Percentiles rank a stretch among this genome's conserved stretches.
Conservation (phyloP, 192 early-diverging fungal species). For the Backusella circina region DNA sequence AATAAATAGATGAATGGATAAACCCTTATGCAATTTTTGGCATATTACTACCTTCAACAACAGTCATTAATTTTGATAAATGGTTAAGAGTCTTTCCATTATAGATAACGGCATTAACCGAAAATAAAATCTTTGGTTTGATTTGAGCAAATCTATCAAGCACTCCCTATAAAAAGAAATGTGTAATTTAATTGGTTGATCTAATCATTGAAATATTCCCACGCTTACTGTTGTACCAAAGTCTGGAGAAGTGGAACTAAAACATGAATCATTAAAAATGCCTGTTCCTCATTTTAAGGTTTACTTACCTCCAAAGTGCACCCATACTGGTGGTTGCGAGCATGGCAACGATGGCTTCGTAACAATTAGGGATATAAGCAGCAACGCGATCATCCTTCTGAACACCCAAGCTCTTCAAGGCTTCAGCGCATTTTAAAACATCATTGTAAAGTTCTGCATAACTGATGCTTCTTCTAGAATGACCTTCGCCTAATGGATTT, state of each 20-base stretch:
- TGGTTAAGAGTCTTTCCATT: constrained; percentile 86
- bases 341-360: constrained; percentile 79
- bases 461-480: constrained; percentile 41
- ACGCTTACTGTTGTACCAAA: constrained; percentile 78
- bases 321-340: constrained; percentile 78
- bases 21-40: no score
- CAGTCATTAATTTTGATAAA: constrained; percentile 66
- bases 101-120: constrained; percentile 88
- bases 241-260: constrained; percentile 85
- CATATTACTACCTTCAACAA: constrained; percentile 49
- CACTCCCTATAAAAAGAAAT: constrained; percentile 56
- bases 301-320: constrained; percentile 76
- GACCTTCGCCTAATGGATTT: constrained; percentile 39
- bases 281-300: neutral
- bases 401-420: constrained; percentile 71
- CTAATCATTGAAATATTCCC: neutral
- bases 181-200: neutral
- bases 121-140: constrained; percentile 85
- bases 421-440: constrained; percentile 68
- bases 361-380: constrained; percentile 86
- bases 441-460: constrained; percentile 69
- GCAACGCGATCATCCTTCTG: constrained; percentile 79
- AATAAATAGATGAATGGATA: neutral
- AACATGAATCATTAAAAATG: neutral
- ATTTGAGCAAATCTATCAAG: constrained; percentile 94